Evolutionary conservation across 805 yeast species (phyloP), one percentile per base, ranked within the genome.

Genomic region (Torulaspora microellipsoides): DNA sequence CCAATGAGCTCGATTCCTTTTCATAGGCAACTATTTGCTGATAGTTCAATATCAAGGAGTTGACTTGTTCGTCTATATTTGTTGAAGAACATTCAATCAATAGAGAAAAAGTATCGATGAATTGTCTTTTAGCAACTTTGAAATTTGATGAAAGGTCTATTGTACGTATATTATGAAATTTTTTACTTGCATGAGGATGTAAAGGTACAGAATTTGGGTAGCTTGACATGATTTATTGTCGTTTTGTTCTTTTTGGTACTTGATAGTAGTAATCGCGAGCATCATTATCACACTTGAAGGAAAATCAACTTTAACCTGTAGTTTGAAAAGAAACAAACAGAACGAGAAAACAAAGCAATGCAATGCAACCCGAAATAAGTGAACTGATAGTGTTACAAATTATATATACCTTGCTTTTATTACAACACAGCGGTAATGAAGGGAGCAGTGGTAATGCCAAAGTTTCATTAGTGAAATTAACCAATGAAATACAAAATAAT

Each of bases 401-500:
- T 31, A 55, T 63, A 29, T 60, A 60, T 45, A 46, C 54, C 4
- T 42, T 58, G 17, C 43, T 63, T 23, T 44, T 49, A 17, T 25
- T 46, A 14, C 45, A 43, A 32, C 45, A 45, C 29, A 33, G 27
- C 30, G 42, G 49, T 14, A 49, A 38, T 31, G 32, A 14, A 15
- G 46, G 46, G n/a, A 48, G 35, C 15, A 46, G 41, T n/a, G 45
- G 43, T 11, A 49, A 50, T 38, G 56, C 52, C 35, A 56, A 59
- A 32, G 55, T 63, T 10, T 62, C 66, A 9, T 43, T 63, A 40
- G 64, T 63, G 6, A 56, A 61, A 35, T 39, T 63, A 28, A 59
- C 64, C 8, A 62, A 60, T 40, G 67, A 62, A 40, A 53, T 60
- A 28, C 65, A 62, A 34, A 61, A 59, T 40, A 62, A 59, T 47